Evolutionary conservation across 2,329 filamentous ascomycete genomes (phyloP).

Genomic region (Berkeleyomyces basicola): DNA sequence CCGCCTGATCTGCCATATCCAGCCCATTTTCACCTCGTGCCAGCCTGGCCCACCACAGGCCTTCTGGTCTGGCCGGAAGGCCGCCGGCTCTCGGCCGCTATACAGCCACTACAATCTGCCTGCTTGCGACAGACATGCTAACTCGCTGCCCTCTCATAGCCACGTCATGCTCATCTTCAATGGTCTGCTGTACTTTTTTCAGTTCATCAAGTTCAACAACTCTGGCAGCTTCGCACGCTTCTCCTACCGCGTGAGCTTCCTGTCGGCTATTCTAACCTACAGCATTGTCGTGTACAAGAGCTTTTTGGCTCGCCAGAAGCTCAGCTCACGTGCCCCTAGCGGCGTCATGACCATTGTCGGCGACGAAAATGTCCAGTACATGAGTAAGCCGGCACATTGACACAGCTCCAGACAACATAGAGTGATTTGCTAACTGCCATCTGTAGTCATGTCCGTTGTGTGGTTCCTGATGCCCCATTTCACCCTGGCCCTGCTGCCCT

Average conservation of each 20-base stretch:
- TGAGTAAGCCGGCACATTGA: constrained; percentile 45
- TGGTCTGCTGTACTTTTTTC: constrained; percentile 67
- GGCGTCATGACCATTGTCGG: constrained; percentile 50
- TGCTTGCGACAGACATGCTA: not conserved
- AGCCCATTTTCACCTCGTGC: not conserved
- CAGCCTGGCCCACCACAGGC: no score
- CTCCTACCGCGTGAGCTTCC: constrained; percentile 78
- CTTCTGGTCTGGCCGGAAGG: no score
- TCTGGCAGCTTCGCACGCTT: constrained; percentile 60
- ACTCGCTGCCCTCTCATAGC: constrained; percentile 27
- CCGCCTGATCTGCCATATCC: not conserved
- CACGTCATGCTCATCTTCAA: constrained; percentile 74
- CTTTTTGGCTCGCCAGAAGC: constrained; percentile 68
- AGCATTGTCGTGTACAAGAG: constrained; percentile 99
- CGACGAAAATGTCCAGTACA: constrained; percentile 96
- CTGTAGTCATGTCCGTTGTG: constrained; percentile 43
- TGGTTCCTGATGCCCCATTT: constrained; percentile 90
- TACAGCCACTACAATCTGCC: not conserved
- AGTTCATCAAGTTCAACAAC: constrained; percentile 80
- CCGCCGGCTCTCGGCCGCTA: not conserved
- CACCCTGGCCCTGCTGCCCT: constrained; percentile 78
- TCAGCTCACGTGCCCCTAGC: constrained; percentile 43
- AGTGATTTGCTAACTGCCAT: constrained; percentile 2
- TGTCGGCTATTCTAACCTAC: constrained; percentile 81
- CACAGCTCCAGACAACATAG: not conserved